Base-by-base conservation (phyloP, 495 filamentous ascomycete genomes). In the Tuber magnatum region DNA sequence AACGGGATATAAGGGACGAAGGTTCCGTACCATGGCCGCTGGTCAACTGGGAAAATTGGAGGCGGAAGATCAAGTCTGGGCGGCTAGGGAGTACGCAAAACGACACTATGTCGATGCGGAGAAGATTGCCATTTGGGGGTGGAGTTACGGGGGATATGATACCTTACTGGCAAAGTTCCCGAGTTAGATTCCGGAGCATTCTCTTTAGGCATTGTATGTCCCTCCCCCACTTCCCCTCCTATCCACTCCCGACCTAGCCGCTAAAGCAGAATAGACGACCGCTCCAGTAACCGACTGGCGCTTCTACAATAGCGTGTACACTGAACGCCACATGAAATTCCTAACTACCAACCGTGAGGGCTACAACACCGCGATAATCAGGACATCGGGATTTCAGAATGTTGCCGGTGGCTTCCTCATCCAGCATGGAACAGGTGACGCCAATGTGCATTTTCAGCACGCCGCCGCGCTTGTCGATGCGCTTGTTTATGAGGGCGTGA, bases 311-410 rank as follows among this genome's bases (percentile, higher is more conserved):
- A 86, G 80, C 74, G 86, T 91, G 82, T 91, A 90, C 83, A 89
- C 89, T 12, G 88, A 91, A 82, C 84, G 89, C 40, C 90, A 89
- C 80, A 90, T 90, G 89, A 89, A 90, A 76, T 87, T 84, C n/a
- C 83, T 85, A 1, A 76, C 80, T 48, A 72, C 80, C 43, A 90
- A 91, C 79, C 74, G 76, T 0, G 85, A 70, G 0, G 88, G 87
- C 32, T 89, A 90, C 78, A 81, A 81, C 43, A 80, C 80, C 69
- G 86, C 87, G 22, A 86, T 89, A 24, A 77, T 77, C 28, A 73
- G 74, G 14, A 75, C 83, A 0, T 82, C 82, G 0, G 88, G 88
- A 18, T 90, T 89, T 80, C 85, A 86, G 82, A 85, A 84, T 40
- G 82, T 88, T 72, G 81, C 83, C 0, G 88, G 88, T 3, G 85